Percentiles rank a stretch among this genome's conserved stretches.
Conservation (phyloP, 805 yeast species). For the Yamadazyma phyllophila region DNA sequence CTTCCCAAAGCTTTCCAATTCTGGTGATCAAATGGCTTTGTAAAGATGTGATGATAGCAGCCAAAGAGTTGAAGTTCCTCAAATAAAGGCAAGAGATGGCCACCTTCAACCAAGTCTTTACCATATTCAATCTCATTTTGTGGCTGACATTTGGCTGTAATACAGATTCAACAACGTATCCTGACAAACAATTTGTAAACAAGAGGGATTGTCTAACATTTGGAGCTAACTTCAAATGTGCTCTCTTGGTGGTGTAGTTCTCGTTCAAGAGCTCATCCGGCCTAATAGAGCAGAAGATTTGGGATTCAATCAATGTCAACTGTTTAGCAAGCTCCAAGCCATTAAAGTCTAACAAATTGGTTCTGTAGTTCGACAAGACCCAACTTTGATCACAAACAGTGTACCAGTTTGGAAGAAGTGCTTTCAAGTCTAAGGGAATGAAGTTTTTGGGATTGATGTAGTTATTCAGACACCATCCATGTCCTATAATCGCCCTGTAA, state of each 20-base stretch:
- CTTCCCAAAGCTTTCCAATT: constrained; percentile 57
- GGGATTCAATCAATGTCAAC: constrained; percentile 68
- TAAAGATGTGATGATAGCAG: constrained; percentile 73
- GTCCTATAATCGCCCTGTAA: constrained; percentile 52
- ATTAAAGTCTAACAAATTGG: constrained; percentile 55
- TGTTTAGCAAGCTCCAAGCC: constrained; percentile 78
- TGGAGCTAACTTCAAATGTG: constrained; percentile 58
- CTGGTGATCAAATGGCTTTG: constrained; percentile 72
- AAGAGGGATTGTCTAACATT: constrained; percentile 59
- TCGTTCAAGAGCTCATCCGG: constrained; percentile 66
- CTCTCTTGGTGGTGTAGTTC: constrained; percentile 58
- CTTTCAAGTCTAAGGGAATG: constrained; percentile 29
- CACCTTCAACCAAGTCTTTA: constrained; percentile 71
- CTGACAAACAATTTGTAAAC: constrained; percentile 71
- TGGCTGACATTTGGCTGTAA: constrained; percentile 49
- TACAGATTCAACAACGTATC: constrained; percentile 68
- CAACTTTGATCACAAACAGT: constrained; percentile 53
- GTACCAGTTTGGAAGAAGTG: constrained; percentile 48
- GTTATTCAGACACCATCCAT: constrained; percentile 43
- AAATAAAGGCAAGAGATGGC: constrained; percentile 71
- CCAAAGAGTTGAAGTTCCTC: constrained; percentile 74
- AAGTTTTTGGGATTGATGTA: constrained; percentile 30
- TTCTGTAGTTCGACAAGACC: constrained; percentile 53
- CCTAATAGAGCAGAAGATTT: constrained; percentile 59
- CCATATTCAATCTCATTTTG: constrained; percentile 51